A percentile compares a stretch with the other conserved stretches of the same genome.
Evolutionary conservation across 148 eudicot genomes (phyloP).

Genomic region (Rhododendron williamsianum): DNA sequence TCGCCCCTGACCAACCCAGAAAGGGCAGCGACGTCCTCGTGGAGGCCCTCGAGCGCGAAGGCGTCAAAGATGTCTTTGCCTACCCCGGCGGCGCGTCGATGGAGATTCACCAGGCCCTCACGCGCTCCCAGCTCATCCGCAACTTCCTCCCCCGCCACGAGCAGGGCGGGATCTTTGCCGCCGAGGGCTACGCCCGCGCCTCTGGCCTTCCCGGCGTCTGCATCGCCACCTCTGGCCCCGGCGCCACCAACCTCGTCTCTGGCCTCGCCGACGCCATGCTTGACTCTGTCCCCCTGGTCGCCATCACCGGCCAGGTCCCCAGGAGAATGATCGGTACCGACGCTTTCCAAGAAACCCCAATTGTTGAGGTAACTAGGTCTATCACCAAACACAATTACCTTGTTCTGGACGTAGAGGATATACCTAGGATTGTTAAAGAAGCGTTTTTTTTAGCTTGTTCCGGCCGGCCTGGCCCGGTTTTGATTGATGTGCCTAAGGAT

Average conservation of each 20-base stretch:
- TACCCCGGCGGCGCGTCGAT: slow-evolving; percentile 93
- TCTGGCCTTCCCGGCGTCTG: slow-evolving; percentile 78
- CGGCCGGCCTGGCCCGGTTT: slow-evolving; percentile 83
- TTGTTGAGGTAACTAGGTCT: slow-evolving; percentile 84
- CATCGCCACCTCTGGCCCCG: slow-evolving; percentile 94
- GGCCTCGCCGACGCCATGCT: slow-evolving; percentile 87
- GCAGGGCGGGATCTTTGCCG: slow-evolving; percentile 89
- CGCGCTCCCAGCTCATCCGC: slow-evolving; percentile 51
- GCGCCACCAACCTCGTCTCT: slow-evolving; percentile 76
- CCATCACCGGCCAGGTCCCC: slow-evolving; percentile 89
- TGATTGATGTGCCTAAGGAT: slow-evolving; percentile 88
- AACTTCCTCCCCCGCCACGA: slow-evolving; percentile 87
- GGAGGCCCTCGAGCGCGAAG: slow-evolving; percentile 85
- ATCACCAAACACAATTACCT: slow-evolving; percentile 90
- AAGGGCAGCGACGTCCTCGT: slow-evolving; percentile 82
- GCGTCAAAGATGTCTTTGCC: slow-evolving; percentile 70
- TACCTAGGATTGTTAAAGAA: slow-evolving; percentile 72
- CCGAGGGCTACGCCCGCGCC: slow-evolving; percentile 93
- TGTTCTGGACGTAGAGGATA: slow-evolving; percentile 74
- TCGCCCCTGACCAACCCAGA: slow-evolving; percentile 58
- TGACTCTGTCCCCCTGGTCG: slow-evolving; percentile 73
- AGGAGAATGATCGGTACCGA: slow-evolving; percentile 86
- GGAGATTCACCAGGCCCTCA: slow-evolving; percentile 91
- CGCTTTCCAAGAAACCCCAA: slow-evolving; percentile 89
- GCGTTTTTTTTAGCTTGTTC: slow-evolving; percentile 67